Base-by-base conservation (phyloP, 2,329 filamentous ascomycete genomes). In the Xylariaceae sp. region DNA sequence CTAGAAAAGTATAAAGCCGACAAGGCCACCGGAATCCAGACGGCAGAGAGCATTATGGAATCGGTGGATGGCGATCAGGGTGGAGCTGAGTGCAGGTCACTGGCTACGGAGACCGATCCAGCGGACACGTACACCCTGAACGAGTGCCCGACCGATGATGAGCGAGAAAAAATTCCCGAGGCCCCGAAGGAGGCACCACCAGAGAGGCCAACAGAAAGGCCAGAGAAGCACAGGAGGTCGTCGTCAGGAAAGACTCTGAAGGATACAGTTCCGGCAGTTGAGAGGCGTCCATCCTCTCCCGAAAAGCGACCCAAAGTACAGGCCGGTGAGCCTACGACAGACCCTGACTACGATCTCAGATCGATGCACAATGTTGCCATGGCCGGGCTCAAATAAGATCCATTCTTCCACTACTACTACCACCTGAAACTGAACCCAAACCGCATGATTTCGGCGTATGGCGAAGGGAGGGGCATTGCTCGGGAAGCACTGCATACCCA, bases 1-100 rank as follows among this genome's bases (percentile, higher is more conserved):
- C 50, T 72, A 21, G 67, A 69, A 39, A 68, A 70, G 43, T 72
- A 72, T 57, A 67, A 67, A 39, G 61, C 64, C 18, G 58, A 61
- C 5, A 69, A 64, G 42, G 56, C 51, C 32, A 50, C 44, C 20
- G 42, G 42, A 4, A 46, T 7, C 3, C 13, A 50, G 30, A 45
- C 44, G 39, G 43, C 52, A 16, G 30, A 33, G 9, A 56, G 55
- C n/a, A 53, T 56, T 52, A 33, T 54, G 46, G 58, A 60, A 13
- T 61, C 59, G 3, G 47, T 59, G n/a, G 57, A 60, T 33, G 57
- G 57, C 24, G 57, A 60, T 7, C 46, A 40, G 1, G 57, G 55
- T 16, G 54, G 57, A 13, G 59, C 53, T 9, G 48, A 53, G 35
- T 60, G 59, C 21, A 50, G 45, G 15, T 15, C 41, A 23, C 9